Percentiles rank a stretch among this genome's conserved stretches.
These are phyloP conservation scores for Leccinum variabile DNA, from an alignment of 1,284 basidiomycete genomes.

Conservation along the genomic window DNA sequence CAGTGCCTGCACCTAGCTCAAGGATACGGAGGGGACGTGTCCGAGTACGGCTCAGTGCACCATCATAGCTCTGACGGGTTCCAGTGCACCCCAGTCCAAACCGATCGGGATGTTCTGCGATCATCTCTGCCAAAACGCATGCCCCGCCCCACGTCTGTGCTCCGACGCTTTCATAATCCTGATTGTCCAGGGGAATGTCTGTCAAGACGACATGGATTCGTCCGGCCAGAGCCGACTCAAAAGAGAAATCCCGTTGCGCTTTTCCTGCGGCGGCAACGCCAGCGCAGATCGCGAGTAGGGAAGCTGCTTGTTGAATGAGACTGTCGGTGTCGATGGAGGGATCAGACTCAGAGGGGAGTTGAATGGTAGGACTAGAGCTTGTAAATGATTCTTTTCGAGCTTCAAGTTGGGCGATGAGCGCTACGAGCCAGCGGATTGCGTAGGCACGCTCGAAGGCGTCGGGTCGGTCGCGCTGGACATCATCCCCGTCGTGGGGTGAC, in stretches of 20 bases:
- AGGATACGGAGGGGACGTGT: slow-evolving; percentile 52
- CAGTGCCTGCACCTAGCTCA: slow-evolving; percentile 88
- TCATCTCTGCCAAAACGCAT: slow-evolving; percentile 78
- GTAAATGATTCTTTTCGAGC: slow-evolving; percentile 19
- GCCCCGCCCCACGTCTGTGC: slow-evolving; percentile 92
- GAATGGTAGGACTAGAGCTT: slow-evolving; percentile 16
- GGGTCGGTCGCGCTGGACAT: slow-evolving; percentile 31
- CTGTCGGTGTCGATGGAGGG: slow-evolving; percentile 2
- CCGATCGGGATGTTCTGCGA: slow-evolving; percentile 56
- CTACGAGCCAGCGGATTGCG: slow-evolving; percentile 69
- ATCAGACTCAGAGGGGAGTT: not conserved
- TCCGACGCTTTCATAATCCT: slow-evolving; percentile 78
- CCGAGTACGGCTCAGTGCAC: not conserved
- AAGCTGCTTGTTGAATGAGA: slow-evolving; percentile 55
- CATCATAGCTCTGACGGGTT: not conserved
- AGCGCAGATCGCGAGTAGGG: slow-evolving; percentile 62
- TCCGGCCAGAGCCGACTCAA: slow-evolving; percentile 28
- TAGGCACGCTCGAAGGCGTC: slow-evolving; percentile 71
- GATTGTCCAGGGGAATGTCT: slow-evolving; percentile 73
- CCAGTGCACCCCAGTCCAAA: slow-evolving; percentile 45
- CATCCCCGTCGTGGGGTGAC: not conserved
- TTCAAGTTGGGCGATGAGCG: slow-evolving; percentile 47
- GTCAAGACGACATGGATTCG: slow-evolving; percentile 51
- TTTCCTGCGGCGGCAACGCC: slow-evolving; percentile 56
- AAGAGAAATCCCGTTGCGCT: slow-evolving; percentile 43